Evolutionary conservation across 306 rosid species (phyloP).

Genomic region (Cucurbita argyrosperma): DNA sequence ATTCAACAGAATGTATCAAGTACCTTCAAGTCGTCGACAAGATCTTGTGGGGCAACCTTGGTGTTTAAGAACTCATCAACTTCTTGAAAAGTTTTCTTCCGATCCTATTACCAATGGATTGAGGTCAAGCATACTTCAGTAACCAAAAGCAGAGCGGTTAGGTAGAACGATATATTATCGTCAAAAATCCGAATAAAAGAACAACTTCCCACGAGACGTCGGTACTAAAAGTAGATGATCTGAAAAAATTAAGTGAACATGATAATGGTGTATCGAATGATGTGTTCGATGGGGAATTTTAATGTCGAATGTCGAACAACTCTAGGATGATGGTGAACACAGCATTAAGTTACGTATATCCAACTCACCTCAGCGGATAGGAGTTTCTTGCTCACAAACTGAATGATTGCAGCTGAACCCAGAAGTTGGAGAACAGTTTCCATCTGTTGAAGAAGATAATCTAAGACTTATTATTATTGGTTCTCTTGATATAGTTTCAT

Average conservation of each 20-base stretch:
- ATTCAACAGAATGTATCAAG: not conserved
- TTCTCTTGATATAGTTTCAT: not conserved
- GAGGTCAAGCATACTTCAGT: not conserved
- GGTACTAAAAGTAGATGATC: not conserved
- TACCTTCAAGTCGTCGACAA: slow-evolving; percentile 74
- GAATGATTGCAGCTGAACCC: slow-evolving; percentile 82
- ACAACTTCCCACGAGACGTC: not conserved
- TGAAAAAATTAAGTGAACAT: not conserved
- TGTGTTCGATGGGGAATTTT: not conserved
- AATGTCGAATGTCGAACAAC: not conserved
- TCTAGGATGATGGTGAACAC: not conserved
- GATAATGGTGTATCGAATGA: not conserved
- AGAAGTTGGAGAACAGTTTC: slow-evolving; percentile 79
- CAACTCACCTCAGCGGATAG: slow-evolving; percentile 71
- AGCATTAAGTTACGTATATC: not conserved
- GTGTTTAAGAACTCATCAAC: slow-evolving; percentile 70
- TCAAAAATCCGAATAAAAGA: not conserved
- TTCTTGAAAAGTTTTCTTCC: slow-evolving; percentile 52
- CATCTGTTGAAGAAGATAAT: slow-evolving; percentile 23
- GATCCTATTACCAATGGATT: slow-evolving; percentile 39
- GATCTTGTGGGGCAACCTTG: slow-evolving; percentile 80
- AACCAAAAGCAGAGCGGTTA: not conserved
- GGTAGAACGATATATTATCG: not conserved
- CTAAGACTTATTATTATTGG: not conserved
- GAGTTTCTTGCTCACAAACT: slow-evolving; percentile 69